Conservation (phyloP, 257 asterid species). For the Agastache rugosa region DNA sequence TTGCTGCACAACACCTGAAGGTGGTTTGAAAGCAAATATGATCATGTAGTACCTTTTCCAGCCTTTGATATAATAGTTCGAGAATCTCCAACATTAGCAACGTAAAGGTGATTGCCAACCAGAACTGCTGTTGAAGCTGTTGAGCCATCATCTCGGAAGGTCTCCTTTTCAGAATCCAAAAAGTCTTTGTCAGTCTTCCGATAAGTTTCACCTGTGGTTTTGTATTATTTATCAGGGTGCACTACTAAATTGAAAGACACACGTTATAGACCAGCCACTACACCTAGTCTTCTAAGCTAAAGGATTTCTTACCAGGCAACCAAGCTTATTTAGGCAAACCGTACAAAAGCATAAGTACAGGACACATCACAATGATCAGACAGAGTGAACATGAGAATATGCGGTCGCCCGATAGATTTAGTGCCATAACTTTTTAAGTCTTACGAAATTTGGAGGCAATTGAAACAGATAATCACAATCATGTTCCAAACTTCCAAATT, state of each 20-base stretch:
- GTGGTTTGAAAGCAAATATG: constrained; percentile 14
- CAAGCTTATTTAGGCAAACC: constrained; percentile 17
- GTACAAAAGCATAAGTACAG: constrained; percentile 10
- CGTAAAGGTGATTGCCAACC: constrained; percentile 91
- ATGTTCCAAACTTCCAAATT: constrained; percentile 15
- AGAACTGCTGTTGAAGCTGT: constrained; percentile 87
- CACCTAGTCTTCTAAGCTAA: constrained; percentile 6
- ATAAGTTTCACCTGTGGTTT: constrained; percentile 79
- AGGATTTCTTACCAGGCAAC: constrained; percentile 20
- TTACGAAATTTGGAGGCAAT: constrained; percentile 3
- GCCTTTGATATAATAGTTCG: constrained; percentile 90
- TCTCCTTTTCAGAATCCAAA: constrained; percentile 90
- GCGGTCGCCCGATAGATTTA: not conserved
- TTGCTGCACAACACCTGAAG: constrained; percentile 1
- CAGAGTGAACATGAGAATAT: constrained; percentile 1
- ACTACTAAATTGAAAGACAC: constrained; percentile 11
- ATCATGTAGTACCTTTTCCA: constrained; percentile 74
- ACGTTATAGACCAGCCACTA: not conserved
- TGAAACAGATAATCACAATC: constrained; percentile 5
- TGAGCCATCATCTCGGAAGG: constrained; percentile 97
- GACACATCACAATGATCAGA: not conserved
- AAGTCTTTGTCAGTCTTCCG: constrained; percentile 82
- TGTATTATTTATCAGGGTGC: constrained; percentile 31
- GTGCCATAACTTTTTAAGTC: not conserved
- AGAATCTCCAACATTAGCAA: constrained; percentile 99